Percentiles rank a stretch among this genome's conserved stretches.
Evolutionary conservation across 306 rosid genomes (phyloP).

Genomic region (Glycine latifolia): DNA sequence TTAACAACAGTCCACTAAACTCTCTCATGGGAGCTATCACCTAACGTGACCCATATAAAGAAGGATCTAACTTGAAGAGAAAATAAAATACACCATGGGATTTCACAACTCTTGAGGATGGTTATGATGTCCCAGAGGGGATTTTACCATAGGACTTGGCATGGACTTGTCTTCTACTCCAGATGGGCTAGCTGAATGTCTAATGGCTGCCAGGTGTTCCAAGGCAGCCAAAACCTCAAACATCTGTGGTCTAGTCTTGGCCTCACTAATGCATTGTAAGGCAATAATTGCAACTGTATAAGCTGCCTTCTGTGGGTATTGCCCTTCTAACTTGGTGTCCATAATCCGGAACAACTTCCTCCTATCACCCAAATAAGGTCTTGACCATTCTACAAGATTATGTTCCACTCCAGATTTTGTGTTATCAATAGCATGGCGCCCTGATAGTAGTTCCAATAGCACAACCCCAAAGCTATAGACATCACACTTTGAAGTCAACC

Average conservation of each 20-base stretch:
- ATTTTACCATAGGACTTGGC: slow-evolving; percentile 6
- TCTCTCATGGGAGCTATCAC: slow-evolving; percentile 20
- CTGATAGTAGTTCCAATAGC: slow-evolving; percentile 80
- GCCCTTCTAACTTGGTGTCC: slow-evolving; percentile 92
- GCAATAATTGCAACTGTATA: slow-evolving; percentile 70
- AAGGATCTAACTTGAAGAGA: slow-evolving; percentile 20
- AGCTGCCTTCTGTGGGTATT: slow-evolving; percentile 84
- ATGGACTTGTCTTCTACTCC: slow-evolving; percentile 44
- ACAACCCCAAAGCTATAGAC: slow-evolving; percentile 98
- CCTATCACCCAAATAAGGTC: slow-evolving; percentile 75
- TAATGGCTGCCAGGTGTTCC: slow-evolving; percentile 65
- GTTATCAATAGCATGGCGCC: slow-evolving; percentile 77
- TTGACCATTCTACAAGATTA: slow-evolving; percentile 86
- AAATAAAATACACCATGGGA: no score
- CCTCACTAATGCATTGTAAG: slow-evolving; percentile 70
- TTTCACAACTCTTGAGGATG: background rate
- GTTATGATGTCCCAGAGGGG: slow-evolving; percentile 44
- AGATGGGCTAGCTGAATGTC: slow-evolving; percentile 53
- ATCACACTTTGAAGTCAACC: slow-evolving; percentile 84
- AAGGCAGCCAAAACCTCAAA: slow-evolving; percentile 74
- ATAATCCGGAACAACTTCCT: slow-evolving; percentile 86
- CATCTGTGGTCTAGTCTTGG: slow-evolving; percentile 80
- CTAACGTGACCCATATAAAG: slow-evolving; percentile 31
- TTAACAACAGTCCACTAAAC: slow-evolving; percentile 30
- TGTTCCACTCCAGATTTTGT: slow-evolving; percentile 71